Evolutionary conservation across 805 yeast genomes (phyloP).

Genomic region (Candida tallmaniae): DNA sequence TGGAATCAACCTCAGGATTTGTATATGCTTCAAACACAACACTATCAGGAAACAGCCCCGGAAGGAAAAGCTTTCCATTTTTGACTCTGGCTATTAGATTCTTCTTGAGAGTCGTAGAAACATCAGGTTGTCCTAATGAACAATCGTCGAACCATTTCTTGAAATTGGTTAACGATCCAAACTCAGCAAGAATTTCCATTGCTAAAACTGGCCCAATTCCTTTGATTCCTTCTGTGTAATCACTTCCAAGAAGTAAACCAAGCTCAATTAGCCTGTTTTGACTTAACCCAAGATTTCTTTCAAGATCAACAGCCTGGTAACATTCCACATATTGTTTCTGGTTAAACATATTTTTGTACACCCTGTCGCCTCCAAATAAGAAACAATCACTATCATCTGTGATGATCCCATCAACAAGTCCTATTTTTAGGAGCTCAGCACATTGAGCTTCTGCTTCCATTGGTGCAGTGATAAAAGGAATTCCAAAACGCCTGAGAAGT

Average conservation of each 20-base stretch:
- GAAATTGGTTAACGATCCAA: constrained; percentile 43
- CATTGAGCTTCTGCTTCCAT: constrained; percentile 99
- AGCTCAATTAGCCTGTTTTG: constrained; percentile 67
- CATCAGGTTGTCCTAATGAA: constrained; percentile 38
- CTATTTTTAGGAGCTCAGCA: constrained; percentile 65
- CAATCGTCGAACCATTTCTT: constrained; percentile 55
- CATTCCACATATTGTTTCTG: constrained; percentile 90
- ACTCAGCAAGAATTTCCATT: constrained; percentile 85
- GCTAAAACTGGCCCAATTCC: constrained; percentile 95
- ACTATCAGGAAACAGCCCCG: constrained; percentile 64
- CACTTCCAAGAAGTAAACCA: constrained; percentile 87
- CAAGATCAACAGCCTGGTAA: constrained; percentile 59
- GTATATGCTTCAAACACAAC: constrained; percentile 70
- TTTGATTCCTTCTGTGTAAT: constrained; percentile 87
- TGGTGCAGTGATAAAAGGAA: constrained; percentile 93
- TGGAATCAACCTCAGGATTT: constrained; percentile 80
- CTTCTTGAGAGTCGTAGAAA: constrained; percentile 45
- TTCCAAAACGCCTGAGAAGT: constrained; percentile 79
- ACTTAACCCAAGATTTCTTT: constrained; percentile 57
- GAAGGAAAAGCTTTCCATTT: constrained; percentile 50
- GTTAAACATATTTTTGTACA: constrained; percentile 91
- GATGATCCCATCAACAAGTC: constrained; percentile 87
- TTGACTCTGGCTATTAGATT: constrained; percentile 54
- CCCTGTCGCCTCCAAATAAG: constrained; percentile 78
- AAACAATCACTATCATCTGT: constrained; percentile 98